Base-by-base conservation (phyloP, 805 yeast genomes). In the Cyberlindnera mrakii region DNA sequence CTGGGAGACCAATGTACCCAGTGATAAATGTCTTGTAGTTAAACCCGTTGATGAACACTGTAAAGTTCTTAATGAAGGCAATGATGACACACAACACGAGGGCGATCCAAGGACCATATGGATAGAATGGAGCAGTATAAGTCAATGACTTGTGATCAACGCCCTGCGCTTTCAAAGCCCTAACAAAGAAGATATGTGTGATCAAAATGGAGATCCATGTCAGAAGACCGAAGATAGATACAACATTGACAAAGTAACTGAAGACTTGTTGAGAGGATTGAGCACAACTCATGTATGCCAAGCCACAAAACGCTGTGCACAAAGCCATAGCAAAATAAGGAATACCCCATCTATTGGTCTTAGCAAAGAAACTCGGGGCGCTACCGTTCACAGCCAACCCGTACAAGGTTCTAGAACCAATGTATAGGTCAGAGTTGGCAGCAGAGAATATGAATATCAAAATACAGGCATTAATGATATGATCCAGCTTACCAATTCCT, bases 391-490 rank as follows among this genome's bases (percentile, higher is more conserved):
- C 74, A 1, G 93, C 75, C 49, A 86, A 67, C 31, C 85, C 84
- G 57, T 82, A 85, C 17, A 82, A 65, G 11, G 85, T 78, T 72
- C 96, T 75, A 17, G 93, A 78, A 25, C 85, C 85, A 59, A 81
- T 80, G 64, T 83, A 84, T 56, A 85, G 68, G 63, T 82, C 89
- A 3, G 89, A 82, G 66, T 85, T 86, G 11, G 85, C 81, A 37
- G 95, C 95, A 11, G 91, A 83, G 59, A 85, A 75, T 44, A 86
- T 89, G 50, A 85, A 83, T 33, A 85, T 64, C 57, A 88, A 64
- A 51, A 88, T 82, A 60, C 86, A 80, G 3, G 82, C 91, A 60
- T 88, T 88, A 56, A 88, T 70, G 40, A 88, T 72, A 51, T 82
- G 84, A 32, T 89, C 89, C 49, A 87, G 66, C 1, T 78, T 90